Evolutionary conservation across 2,329 filamentous ascomycete species (phyloP).

Genomic region (Xylariomycetidae sp.): DNA sequence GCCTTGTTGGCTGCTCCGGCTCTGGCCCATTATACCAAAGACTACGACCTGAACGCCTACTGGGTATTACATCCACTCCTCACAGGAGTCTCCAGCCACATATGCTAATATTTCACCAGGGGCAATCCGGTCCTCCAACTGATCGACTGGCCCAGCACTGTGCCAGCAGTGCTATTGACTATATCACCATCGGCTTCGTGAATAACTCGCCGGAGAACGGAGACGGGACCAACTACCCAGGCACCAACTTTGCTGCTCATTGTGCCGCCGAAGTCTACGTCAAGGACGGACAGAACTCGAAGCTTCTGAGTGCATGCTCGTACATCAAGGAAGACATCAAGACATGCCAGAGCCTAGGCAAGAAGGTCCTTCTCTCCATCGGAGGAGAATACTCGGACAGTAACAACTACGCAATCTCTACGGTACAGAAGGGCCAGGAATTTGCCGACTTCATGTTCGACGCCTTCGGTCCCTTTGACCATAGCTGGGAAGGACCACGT

Average conservation of each 20-base stretch:
- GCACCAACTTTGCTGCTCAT: conserved; percentile 34
- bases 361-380: conserved; percentile 61
- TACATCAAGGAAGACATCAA: conserved; percentile 29
- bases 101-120: conserved; percentile 11
- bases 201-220: conserved; percentile 35
- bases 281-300: conserved; percentile 20
- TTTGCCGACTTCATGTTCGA: conserved; percentile 35
- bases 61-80: conserved; percentile 16
- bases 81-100: too few species aligned
- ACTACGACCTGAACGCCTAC: conserved; percentile 22
- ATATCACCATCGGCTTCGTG: conserved; percentile 35
- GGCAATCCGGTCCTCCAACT: conserved; percentile 15
- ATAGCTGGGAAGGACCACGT: conserved; percentile 13
- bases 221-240: conserved; percentile 26
- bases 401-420: conserved; percentile 31
- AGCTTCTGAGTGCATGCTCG: conserved; percentile 29
- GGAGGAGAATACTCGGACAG: conserved; percentile 41
- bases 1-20: conserved; percentile 14
- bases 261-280: conserved; percentile 29
- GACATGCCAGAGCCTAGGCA: conserved; percentile 52
- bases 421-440: conserved; percentile 20
- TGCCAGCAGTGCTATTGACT: conserved; percentile 31
- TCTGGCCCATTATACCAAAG: conserved; percentile 13
- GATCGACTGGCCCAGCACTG: conserved; percentile 24
- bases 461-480: conserved; percentile 31